Percentiles rank a stretch among this genome's conserved stretches.
Evolutionary conservation across 192 early-diverging fungal genomes (phyloP).

Genomic region (Fimicolochytrium jonesii): DNA sequence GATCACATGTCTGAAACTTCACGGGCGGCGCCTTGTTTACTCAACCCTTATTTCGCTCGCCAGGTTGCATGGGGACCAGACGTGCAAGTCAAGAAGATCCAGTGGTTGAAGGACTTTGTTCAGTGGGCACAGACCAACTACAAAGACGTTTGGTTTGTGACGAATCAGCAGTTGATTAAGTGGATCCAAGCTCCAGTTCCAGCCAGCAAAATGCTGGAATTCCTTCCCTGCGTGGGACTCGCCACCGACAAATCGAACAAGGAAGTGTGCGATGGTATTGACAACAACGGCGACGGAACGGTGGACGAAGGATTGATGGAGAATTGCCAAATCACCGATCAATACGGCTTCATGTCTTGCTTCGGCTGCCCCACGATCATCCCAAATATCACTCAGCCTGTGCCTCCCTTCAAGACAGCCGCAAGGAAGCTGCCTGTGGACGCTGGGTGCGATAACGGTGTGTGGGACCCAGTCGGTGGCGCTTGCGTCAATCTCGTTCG

Average conservation of each 20-base stretch:
- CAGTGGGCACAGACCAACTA: constrained; percentile 21
- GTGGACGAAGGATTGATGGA: constrained; percentile 6
- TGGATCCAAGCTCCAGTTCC: constrained; percentile 27
- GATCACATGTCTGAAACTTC: too few species aligned
- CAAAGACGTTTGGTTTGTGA: constrained; percentile 33
- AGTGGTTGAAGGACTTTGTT: constrained; percentile 10
- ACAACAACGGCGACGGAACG: constrained; percentile 29
- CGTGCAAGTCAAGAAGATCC: constrained; percentile 2
- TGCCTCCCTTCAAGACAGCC: constrained; percentile 1
- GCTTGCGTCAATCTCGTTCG: too few species aligned
- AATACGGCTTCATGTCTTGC: constrained; percentile 26
- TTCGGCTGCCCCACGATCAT: constrained; percentile 29
- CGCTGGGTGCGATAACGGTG: constrained; percentile 14
- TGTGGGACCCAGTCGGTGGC: constrained; percentile 27
- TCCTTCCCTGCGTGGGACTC: constrained; percentile 17
- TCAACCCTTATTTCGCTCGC: too few species aligned
- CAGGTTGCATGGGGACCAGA: constrained; percentile 3
- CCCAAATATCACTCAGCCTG: constrained; percentile 16
- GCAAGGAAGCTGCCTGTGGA: constrained; percentile 10
- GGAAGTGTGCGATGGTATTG: constrained; percentile 39
- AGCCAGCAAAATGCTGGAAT: not conserved
- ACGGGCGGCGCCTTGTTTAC: too few species aligned
- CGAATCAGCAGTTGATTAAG: constrained; percentile 32
- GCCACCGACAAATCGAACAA: constrained; percentile 14
- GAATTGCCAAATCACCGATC: constrained; percentile 4